Evolutionary conservation across 2,329 filamentous ascomycete genomes (phyloP).

Genomic region (Colletotrichum australisinense): DNA sequence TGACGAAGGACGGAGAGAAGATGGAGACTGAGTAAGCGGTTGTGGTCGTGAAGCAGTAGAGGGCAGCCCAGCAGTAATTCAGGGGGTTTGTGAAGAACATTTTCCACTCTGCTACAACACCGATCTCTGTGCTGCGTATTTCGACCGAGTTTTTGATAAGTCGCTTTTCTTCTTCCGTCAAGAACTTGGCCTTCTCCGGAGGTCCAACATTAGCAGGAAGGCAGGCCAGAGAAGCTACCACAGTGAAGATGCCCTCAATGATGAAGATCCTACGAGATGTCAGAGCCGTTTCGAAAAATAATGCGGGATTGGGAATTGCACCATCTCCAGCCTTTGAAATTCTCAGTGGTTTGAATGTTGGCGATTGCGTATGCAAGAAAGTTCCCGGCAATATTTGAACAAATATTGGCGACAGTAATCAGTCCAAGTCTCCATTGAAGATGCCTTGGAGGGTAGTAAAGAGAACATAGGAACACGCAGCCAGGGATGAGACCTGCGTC

Average conservation of each 20-base stretch:
- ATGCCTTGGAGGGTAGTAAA: constrained; percentile 39
- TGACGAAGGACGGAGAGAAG: constrained; percentile 37
- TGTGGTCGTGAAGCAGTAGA: constrained; percentile 37
- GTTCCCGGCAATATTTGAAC: constrained; percentile 39
- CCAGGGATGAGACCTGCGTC: constrained; percentile 41
- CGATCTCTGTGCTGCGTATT: constrained; percentile 5
- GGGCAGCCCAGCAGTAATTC: constrained; percentile 35
- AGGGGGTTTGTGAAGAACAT: constrained; percentile 36
- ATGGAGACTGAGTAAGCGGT: constrained; percentile 37
- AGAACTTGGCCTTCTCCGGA: constrained; percentile 33
- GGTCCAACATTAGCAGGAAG: constrained; percentile 28
- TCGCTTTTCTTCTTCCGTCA: constrained; percentile 30
- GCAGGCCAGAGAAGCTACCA: constrained; percentile 40
- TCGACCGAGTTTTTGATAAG: constrained; percentile 19
- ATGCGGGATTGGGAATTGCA: background rate
- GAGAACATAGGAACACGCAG: constrained; percentile 39
- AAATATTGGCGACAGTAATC: constrained; percentile 40
- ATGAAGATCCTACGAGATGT: constrained; percentile 46
- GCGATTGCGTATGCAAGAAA: constrained; percentile 41
- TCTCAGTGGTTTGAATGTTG: constrained; percentile 38
- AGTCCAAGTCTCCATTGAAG: constrained; percentile 40
- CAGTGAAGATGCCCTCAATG: constrained; percentile 45
- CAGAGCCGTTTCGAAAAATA: background rate
- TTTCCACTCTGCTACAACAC: constrained; percentile 28
- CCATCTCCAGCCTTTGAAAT: constrained; percentile 41